phyloP scores from a whole-genome alignment of 345 rosid genomes.

The Carallia brachiata region DNA sequence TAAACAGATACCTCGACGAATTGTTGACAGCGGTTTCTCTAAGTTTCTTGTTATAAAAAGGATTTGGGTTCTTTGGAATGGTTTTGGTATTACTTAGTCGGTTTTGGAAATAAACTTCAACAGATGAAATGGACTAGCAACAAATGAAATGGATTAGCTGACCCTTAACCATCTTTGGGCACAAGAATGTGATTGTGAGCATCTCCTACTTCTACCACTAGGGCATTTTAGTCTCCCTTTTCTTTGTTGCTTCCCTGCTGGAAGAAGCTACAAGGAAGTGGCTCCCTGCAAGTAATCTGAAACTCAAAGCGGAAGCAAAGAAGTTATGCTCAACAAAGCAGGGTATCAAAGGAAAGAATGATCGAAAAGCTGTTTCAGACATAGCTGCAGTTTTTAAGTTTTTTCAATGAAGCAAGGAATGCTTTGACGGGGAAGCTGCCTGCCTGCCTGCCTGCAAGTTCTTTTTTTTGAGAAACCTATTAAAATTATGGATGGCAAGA shows the following conservation, averaged over 20 bases:
- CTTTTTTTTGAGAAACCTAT: neutral
- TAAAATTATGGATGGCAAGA: neutral
- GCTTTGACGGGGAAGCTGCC: conserved; percentile 49
- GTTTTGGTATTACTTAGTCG: conserved; percentile 48
- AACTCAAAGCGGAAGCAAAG: conserved; percentile 56
- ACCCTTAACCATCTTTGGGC: conserved; percentile 54
- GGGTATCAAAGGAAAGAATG: conserved; percentile 24
- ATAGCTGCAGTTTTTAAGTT: neutral
- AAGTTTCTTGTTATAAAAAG: conserved; percentile 56
- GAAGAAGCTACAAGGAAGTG: conserved; percentile 25
- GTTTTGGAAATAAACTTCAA: conserved; percentile 50
- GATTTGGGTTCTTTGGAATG: conserved; percentile 42
- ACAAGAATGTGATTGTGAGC: conserved; percentile 50
- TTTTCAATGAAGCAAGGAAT: conserved; percentile 53
- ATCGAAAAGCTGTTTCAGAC: conserved; percentile 6
- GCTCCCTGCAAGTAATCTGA: conserved; percentile 39
- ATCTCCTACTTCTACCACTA: conserved; percentile 49
- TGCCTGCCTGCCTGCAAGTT: conserved; percentile 17
- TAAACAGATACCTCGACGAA: conserved; percentile 44
- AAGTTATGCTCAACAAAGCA: conserved; percentile 33
- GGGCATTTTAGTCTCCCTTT: conserved; percentile 39
- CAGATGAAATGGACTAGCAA: conserved; percentile 50
- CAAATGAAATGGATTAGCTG: conserved; percentile 53
- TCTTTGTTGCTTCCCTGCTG: conserved; percentile 32
- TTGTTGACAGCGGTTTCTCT: conserved; percentile 23